Evolutionary conservation across 2,329 filamentous ascomycete species (phyloP).

Genomic region (Beauveria pseudobassiana): DNA sequence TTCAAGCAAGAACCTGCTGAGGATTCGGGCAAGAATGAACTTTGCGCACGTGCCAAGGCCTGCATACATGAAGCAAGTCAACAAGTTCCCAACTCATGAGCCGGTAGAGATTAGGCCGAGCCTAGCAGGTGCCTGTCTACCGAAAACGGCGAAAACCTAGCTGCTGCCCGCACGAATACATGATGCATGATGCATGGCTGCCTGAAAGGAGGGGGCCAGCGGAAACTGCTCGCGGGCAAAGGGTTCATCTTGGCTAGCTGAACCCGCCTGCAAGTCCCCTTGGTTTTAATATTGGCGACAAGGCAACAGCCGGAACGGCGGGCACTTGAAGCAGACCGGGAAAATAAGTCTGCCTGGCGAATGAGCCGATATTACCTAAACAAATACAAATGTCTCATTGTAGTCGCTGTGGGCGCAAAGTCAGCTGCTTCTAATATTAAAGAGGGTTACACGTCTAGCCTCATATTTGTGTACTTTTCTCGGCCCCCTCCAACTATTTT

Average conservation of each 20-base stretch:
- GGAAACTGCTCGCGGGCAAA: background rate
- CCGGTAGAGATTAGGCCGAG: too few relatives aligned
- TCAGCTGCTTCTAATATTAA: background rate
- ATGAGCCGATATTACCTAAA: background rate
- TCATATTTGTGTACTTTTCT: background rate
- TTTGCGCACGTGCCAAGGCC: too few relatives aligned
- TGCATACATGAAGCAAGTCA: too few relatives aligned
- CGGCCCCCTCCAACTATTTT: background rate
- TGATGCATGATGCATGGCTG: background rate
- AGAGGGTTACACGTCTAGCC: background rate
- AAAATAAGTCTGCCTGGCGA: background rate
- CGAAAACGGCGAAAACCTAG: too few relatives aligned
- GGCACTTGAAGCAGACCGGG: background rate
- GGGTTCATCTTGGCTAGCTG: background rate
- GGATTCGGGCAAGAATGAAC: too few relatives aligned
- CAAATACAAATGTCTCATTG: background rate
- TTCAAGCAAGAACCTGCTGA: too few relatives aligned
- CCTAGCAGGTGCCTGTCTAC: too few relatives aligned
- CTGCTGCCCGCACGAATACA: too few relatives aligned
- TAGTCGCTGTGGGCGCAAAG: background rate
- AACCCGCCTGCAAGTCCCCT: background rate
- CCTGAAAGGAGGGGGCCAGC: background rate
- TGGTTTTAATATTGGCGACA: background rate
- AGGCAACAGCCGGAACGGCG: background rate
- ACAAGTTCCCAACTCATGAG: too few relatives aligned